phyloP scores from a whole-genome alignment of 306 rosid species.

The Notholithocarpus densiflorus region DNA sequence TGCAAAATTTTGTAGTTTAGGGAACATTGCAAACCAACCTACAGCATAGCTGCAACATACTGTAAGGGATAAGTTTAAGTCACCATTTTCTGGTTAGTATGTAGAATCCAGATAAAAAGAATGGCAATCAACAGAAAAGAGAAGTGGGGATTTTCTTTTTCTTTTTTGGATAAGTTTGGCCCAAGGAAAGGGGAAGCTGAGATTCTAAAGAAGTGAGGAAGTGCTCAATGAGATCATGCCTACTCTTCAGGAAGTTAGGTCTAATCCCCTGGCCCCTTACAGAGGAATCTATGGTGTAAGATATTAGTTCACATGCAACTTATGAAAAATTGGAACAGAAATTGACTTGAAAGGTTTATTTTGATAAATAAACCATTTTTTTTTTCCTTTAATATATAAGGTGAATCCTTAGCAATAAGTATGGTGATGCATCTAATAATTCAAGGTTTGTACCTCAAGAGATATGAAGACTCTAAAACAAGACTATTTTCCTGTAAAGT shows the following conservation, averaged over 20 bases:
- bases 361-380: background rate
- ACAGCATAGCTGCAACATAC: constrained; percentile 2
- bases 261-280: background rate
- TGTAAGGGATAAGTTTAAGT: background rate
- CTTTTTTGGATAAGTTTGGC: too few species aligned
- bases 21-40: too few species aligned
- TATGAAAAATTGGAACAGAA: background rate
- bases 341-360: background rate
- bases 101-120: background rate
- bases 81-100: background rate
- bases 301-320: background rate
- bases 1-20: too few species aligned
- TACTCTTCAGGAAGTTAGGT: background rate
- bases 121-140: background rate
- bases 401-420: background rate
- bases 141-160: background rate
- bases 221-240: background rate
- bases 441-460: background rate
- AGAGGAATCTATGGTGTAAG: background rate
- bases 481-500: background rate
- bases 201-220: too few species aligned
- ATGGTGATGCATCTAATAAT: background rate
- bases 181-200: too few species aligned
- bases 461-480: background rate
- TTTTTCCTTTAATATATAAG: background rate